These are phyloP conservation scores for Calonectria crousiana DNA, from an alignment of 2,329 filamentous ascomycete genomes.

Conservation along the genomic window DNA sequence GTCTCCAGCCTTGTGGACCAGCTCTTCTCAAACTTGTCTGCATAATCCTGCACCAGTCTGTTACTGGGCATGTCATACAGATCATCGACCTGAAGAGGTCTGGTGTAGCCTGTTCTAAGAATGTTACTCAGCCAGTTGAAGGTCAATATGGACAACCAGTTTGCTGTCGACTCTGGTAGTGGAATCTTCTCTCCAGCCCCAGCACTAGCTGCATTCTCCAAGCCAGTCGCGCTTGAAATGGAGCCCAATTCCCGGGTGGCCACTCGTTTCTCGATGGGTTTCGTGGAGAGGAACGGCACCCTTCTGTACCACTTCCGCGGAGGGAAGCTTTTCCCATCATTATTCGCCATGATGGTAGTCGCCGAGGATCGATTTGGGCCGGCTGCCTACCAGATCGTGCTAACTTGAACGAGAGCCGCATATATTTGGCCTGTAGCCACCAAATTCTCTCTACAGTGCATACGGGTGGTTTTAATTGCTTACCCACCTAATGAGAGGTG, in stretches of 20 bases:
- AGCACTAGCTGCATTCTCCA: background rate
- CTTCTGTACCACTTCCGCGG: slow-evolving; percentile 48
- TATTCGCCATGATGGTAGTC: slow-evolving; percentile 36
- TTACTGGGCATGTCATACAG: background rate
- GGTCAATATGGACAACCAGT: background rate
- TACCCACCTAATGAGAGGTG: background rate
- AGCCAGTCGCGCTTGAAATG: background rate
- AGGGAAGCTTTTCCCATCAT: slow-evolving; percentile 41
- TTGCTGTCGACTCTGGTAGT: background rate
- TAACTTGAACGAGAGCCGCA: background rate
- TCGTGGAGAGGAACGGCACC: slow-evolving; percentile 45
- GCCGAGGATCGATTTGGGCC: background rate
- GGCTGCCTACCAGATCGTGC: background rate
- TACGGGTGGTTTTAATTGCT: background rate
- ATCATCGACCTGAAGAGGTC: background rate
- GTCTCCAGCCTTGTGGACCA: background rate
- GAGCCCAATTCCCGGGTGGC: background rate
- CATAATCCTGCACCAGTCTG: background rate
- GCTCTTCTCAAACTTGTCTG: background rate
- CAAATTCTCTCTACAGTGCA: background rate
- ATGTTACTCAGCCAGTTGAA: background rate
- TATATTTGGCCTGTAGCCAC: background rate
- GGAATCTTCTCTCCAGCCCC: background rate
- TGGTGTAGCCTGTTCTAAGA: background rate
- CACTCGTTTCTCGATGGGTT: slow-evolving; percentile 37